Conservation (phyloP, 164 flowering plant species). For the Pachysandra terminalis region DNA sequence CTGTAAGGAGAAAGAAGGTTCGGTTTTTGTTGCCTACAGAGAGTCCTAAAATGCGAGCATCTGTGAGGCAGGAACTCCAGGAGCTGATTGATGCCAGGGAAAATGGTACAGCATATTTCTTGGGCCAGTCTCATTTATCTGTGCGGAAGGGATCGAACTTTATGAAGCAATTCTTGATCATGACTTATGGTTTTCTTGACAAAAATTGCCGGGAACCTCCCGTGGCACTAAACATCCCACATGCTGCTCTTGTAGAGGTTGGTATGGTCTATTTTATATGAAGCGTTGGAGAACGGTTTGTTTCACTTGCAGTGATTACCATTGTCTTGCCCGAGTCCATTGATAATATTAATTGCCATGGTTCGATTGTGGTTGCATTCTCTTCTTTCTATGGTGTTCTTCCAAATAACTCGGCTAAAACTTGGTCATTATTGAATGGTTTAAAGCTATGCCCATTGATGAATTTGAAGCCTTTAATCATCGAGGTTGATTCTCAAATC, state of each 20-base stretch:
- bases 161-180: conserved; percentile 39
- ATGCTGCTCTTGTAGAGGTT: conserved; percentile 75
- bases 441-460: no score
- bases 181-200: conserved; percentile 45
- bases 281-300: background rate
- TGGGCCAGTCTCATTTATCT: conserved; percentile 54
- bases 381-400: no score
- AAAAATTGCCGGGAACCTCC: conserved; percentile 55
- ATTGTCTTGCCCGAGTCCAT: no score
- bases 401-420: no score
- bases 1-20: conserved; percentile 39
- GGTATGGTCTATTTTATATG: conserved; percentile 50
- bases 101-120: conserved; percentile 60
- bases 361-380: no score
- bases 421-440: no score
- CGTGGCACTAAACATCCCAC: conserved; percentile 56
- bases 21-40: conserved; percentile 41
- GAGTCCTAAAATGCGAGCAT: conserved; percentile 34
- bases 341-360: no score
- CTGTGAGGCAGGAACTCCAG: conserved; percentile 53
- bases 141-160: conserved; percentile 38
- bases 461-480: no score
- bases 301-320: no score
- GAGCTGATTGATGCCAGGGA: conserved; percentile 62
- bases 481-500: no score